These are phyloP conservation scores for Tremella yokohamensis DNA, from an alignment of 768 basidiomycete genomes.

Conservation along the genomic window DNA sequence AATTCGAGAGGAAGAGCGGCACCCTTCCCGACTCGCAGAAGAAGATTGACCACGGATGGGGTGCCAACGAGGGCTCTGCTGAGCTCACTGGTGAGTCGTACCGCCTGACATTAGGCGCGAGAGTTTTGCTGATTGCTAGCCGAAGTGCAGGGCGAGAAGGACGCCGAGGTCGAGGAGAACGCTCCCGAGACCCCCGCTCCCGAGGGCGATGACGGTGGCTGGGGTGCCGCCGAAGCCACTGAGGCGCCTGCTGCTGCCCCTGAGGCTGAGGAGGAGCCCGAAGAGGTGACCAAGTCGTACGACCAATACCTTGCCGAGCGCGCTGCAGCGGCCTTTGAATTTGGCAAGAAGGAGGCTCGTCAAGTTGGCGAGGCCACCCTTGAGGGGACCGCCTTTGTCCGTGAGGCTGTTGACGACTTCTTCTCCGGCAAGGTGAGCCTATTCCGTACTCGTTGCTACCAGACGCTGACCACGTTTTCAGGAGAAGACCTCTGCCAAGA, in stretches of 20 bases:
- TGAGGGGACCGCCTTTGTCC: slow-evolving; percentile 67
- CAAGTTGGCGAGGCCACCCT: slow-evolving; percentile 64
- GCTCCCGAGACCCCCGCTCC: slow-evolving; percentile 63
- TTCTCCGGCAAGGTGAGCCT: slow-evolving; percentile 79
- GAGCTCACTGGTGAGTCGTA: slow-evolving; percentile 58
- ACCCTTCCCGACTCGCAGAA: slow-evolving; percentile 80
- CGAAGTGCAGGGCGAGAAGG: slow-evolving; percentile 69
- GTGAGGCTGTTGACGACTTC: slow-evolving; percentile 67
- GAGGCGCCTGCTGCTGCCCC: slow-evolving; percentile 31
- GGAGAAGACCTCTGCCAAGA: slow-evolving; percentile 43
- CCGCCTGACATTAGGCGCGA: background rate
- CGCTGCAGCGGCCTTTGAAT: slow-evolving; percentile 53
- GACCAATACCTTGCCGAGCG: slow-evolving; percentile 83
- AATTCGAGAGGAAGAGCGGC: slow-evolving; percentile 61
- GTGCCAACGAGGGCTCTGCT: slow-evolving; percentile 77
- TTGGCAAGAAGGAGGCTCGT: slow-evolving; percentile 76
- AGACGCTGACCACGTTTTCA: slow-evolving; percentile 13
- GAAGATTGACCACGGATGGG: slow-evolving; percentile 92
- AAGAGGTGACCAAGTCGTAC: slow-evolving; percentile 73
- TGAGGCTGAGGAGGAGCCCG: slow-evolving; percentile 45
- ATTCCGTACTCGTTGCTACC: background rate
- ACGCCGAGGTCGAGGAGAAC: slow-evolving; percentile 70
- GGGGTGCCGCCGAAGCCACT: slow-evolving; percentile 25
- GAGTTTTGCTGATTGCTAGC: slow-evolving; percentile 42
- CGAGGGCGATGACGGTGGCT: slow-evolving; percentile 55